These are phyloP conservation scores for Camelina laxa DNA, from an alignment of 345 rosid species.

Conservation along the genomic window DNA sequence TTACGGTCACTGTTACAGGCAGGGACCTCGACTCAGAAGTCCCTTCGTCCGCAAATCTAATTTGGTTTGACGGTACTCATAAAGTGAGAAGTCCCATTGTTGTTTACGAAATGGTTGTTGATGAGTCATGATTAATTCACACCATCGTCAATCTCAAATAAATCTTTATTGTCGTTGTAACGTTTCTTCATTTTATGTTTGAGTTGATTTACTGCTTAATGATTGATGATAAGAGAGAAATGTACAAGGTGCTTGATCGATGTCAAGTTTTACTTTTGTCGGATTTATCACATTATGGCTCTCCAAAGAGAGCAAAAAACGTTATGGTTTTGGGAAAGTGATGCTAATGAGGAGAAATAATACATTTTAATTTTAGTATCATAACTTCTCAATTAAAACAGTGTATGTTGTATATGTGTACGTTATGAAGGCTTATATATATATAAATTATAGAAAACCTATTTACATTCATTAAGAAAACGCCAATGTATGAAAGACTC, in stretches of 20 bases:
- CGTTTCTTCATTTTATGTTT: background rate
- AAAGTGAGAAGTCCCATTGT: slow-evolving; percentile 46
- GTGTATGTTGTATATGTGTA: background rate
- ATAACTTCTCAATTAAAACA: background rate
- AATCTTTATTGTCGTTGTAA: background rate
- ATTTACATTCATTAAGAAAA: background rate
- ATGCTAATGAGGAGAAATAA: background rate
- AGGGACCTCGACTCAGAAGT: background rate
- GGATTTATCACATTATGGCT: too few species aligned
- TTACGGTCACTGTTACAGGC: slow-evolving; percentile 45
- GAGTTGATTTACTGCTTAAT: background rate
- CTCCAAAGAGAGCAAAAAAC: too few species aligned
- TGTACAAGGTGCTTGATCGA: background rate
- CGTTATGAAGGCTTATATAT: background rate
- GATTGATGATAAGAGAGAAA: too few species aligned
- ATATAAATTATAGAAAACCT: background rate
- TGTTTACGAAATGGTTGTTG: slow-evolving; percentile 7
- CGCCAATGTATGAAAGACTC: background rate
- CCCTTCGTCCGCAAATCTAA: slow-evolving; percentile 36
- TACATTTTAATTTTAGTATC: background rate
- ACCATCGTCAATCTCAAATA: background rate
- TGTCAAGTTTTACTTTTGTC: too few species aligned
- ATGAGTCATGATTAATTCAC: background rate
- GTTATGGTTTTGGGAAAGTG: too few species aligned
- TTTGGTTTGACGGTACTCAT: slow-evolving; percentile 47